phyloP scores from a whole-genome alignment of 2,329 filamentous ascomycete genomes.

The Penicillium sp. region DNA sequence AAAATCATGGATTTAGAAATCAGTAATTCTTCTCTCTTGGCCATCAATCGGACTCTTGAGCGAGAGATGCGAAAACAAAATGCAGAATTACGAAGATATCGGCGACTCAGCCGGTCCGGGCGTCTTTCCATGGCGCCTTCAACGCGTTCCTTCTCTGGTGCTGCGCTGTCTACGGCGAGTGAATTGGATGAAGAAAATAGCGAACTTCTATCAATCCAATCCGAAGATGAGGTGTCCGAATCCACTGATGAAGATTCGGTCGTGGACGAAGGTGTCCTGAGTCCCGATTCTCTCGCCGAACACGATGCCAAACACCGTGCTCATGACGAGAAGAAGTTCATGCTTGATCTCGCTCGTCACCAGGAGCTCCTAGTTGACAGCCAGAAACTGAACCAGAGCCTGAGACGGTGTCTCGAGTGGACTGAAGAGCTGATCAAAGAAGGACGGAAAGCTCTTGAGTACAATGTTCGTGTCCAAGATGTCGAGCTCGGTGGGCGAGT shows the following conservation, averaged over 20 bases:
- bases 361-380: conserved; percentile 85
- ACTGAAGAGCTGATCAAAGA: conserved; percentile 90
- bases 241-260: conserved; percentile 44
- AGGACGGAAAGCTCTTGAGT: conserved; percentile 82
- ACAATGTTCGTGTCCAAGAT: conserved; percentile 77
- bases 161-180: conserved; percentile 51
- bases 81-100: conserved; percentile 80
- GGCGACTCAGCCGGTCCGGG: conserved; percentile 81
- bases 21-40: conserved; percentile 89
- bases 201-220: conserved; percentile 36
- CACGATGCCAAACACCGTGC: conserved; percentile 60
- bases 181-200: conserved; percentile 44
- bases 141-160: conserved; percentile 51
- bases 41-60: conserved; percentile 92
- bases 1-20: conserved; percentile 97
- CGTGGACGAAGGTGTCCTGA: conserved; percentile 44
- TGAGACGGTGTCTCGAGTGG: conserved; percentile 85
- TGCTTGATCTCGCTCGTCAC: conserved; percentile 83
- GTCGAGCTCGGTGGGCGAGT: conserved; percentile 81
- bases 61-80: conserved; percentile 90
- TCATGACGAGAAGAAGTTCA: conserved; percentile 79
- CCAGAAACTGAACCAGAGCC: conserved; percentile 92
- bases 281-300: conserved; percentile 39
- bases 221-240: conserved; percentile 44
- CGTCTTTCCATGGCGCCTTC: conserved; percentile 65